phyloP scores from a whole-genome alignment of 495 filamentous ascomycete genomes.

The Penicillium robsamsonii region DNA sequence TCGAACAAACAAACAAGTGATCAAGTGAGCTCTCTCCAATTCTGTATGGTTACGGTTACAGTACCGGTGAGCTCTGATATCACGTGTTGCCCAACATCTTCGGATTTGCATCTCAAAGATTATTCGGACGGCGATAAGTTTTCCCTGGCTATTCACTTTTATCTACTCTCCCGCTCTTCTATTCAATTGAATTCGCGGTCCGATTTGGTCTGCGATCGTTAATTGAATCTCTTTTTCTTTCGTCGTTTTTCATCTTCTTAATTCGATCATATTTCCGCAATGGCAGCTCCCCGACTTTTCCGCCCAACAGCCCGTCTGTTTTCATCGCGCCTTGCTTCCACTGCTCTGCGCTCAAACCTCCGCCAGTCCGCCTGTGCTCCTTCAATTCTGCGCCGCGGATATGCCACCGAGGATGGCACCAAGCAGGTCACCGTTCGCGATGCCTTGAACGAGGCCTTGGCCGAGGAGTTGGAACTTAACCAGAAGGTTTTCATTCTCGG shows the following conservation, averaged over 20 bases:
- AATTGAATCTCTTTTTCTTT: slow-evolving; percentile 25
- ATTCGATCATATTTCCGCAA: slow-evolving; percentile 35
- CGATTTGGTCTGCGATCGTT: slow-evolving; percentile 31
- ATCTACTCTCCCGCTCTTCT: slow-evolving; percentile 9
- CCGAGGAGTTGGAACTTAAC: slow-evolving; percentile 94
- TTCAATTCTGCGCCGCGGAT: slow-evolving; percentile 45
- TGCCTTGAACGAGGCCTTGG: slow-evolving; percentile 94
- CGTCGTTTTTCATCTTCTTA: slow-evolving; percentile 17
- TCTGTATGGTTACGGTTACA: slow-evolving; percentile 21
- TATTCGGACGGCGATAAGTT: slow-evolving; percentile 18
- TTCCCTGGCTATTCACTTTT: slow-evolving; percentile 20
- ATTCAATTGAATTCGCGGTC: slow-evolving; percentile 26
- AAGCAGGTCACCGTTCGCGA: slow-evolving; percentile 98
- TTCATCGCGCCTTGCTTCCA: slow-evolving; percentile 56
- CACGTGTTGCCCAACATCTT: slow-evolving; percentile 45
- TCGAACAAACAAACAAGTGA: not conserved
- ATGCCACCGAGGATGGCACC: slow-evolving; percentile 56
- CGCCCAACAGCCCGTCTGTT: slow-evolving; percentile 77
- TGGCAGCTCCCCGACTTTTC: slow-evolving; percentile 71
- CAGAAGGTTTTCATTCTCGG: slow-evolving; percentile 92
- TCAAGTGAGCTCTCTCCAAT: slow-evolving; percentile 1
- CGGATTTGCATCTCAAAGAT: slow-evolving; percentile 33
- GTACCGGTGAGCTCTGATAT: slow-evolving; percentile 41
- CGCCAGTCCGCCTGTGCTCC: slow-evolving; percentile 49
- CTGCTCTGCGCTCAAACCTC: slow-evolving; percentile 52